These are phyloP conservation scores for Phytophthora multivora DNA, from an alignment of 352 stramenopile genomes.

Conservation along the genomic window DNA sequence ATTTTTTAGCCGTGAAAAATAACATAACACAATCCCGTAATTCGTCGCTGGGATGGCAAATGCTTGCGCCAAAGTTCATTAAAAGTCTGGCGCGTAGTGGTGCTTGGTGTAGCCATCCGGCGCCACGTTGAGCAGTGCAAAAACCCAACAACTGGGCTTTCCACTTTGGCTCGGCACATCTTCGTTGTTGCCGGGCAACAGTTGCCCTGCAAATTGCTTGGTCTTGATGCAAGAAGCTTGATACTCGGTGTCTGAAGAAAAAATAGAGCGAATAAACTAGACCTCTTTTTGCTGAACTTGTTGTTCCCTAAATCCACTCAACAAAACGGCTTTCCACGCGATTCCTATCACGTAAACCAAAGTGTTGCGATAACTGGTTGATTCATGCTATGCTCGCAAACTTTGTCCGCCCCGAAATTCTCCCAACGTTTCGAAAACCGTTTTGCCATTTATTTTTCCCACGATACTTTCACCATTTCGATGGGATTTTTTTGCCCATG, in stretches of 20 bases:
- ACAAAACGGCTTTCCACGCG: background rate
- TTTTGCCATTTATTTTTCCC: constrained; percentile 1
- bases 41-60: background rate
- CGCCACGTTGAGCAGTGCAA: constrained; percentile 6
- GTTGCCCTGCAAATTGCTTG: too few relatives aligned
- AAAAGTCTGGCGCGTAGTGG: background rate
- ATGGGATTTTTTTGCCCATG: background rate
- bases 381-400: too few relatives aligned
- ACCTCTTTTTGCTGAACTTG: background rate
- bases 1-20: too few relatives aligned
- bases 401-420: background rate
- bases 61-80: background rate
- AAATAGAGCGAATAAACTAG: constrained; percentile 1
- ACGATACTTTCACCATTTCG: constrained; percentile 1
- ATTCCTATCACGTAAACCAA: too few relatives aligned
- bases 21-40: too few relatives aligned
- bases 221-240: background rate
- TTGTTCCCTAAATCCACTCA: constrained; percentile 2
- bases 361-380: background rate
- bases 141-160: constrained; percentile 1
- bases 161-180: constrained; percentile 5
- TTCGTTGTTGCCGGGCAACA: background rate
- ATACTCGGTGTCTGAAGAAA: background rate
- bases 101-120: constrained; percentile 15
- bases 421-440: background rate